Conservation (phyloP, 2,329 filamentous ascomycete genomes). For the Colletotrichum acutatum region DNA sequence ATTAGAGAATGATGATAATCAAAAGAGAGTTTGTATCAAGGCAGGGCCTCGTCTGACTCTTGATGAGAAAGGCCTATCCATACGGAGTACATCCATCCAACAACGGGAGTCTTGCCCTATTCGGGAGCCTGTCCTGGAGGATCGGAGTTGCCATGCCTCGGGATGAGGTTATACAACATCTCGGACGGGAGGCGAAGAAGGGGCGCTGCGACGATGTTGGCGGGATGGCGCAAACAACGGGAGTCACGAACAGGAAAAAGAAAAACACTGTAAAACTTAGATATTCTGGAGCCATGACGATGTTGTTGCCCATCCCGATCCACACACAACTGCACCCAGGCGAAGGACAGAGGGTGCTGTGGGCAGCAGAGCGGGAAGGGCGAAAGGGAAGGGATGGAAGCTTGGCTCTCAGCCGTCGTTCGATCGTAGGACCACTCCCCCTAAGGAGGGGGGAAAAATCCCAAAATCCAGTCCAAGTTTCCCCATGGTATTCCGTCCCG, state of each 20-base stretch:
- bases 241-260: neutral
- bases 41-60: constrained; percentile 24
- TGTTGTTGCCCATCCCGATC: neutral
- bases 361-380: constrained; percentile 25
- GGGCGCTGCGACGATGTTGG: neutral
- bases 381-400: constrained; percentile 24
- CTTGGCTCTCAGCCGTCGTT: constrained; percentile 8
- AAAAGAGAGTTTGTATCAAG: constrained; percentile 32
- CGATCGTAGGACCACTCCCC: constrained; percentile 24
- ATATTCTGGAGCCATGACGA: neutral
- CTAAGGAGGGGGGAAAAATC: neutral
- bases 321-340: neutral
- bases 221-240: constrained; percentile 7
- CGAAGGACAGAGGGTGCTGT: neutral
- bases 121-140: constrained; percentile 10
- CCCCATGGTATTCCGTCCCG: constrained; percentile 10
- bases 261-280: neutral
- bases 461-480: neutral
- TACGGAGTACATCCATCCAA: constrained; percentile 21
- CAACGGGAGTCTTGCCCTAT: constrained; percentile 26
- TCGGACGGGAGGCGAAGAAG: neutral
- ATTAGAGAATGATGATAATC: constrained; percentile 4
- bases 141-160: constrained; percentile 4
- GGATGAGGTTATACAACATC: constrained; percentile 3
- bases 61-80: neutral